Evolutionary conservation across 2,329 filamentous ascomycete genomes (phyloP), one percentile per base, ranked within the genome.

Genomic region (Botrytis medusae): DNA sequence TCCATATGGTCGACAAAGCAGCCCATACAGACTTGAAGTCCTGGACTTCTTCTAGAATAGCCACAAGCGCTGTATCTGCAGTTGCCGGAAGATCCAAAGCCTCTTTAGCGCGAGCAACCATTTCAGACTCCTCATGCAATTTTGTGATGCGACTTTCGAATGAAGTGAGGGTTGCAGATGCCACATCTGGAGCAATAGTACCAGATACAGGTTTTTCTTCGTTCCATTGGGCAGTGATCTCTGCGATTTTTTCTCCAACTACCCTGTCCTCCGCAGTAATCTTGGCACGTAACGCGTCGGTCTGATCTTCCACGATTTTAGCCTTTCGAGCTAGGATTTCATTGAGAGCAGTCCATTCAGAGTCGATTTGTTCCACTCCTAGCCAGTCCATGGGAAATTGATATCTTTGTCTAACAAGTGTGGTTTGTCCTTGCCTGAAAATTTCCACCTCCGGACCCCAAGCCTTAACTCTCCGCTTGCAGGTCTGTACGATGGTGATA

Each of bases 11-110:
- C 37, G 94, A 95, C 68, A 99, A 85, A 67, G 93, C 95, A 46
- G 95, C 93, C 96, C 96, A 99, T 16, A 99, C 96, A 32, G 95
- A 98, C 84, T 97, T 97, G 85, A 99, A 99, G 82, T 99, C 96
- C 75, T 97, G 94, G 3, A 99, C 94, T 83, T 99, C 96, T 81
- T 98, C 95, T 25, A 98, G 86, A 14, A 98, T 92, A 40, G 92
- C 89, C n/a, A 89, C 87, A 34, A 99, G 89, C n/a, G 92, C 90
- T 69, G 92, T 93, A 78, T 97, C 93, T 0, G 91, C 86, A 72
- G 90, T 92, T 4, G 92, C 88, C 5, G 95, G 93, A 60, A 99
- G 88, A 80, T 97, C 94, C 60, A 99, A 90, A 6, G 96, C 96
- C 82, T 99, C 96, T 83, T 98, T 99, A 4, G 97, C 97, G 82